Evolutionary conservation across 768 basidiomycete genomes (phyloP).

Genomic region (Amylocystis lapponica): DNA sequence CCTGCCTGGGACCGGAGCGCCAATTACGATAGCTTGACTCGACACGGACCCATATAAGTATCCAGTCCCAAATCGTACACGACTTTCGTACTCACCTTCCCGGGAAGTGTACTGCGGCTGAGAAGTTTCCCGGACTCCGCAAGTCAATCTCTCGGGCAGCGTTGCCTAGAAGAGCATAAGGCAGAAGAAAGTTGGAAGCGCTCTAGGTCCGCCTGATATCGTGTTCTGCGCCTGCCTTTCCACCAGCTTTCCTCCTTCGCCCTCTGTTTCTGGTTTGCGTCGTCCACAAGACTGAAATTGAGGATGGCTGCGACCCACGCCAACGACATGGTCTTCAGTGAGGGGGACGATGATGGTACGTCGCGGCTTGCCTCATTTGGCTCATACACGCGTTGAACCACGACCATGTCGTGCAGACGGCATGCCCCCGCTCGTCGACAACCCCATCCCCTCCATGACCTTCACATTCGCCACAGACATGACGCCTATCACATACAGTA

Average conservation of each 20-base stretch:
- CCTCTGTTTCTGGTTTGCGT: background rate
- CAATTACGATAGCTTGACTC: no score
- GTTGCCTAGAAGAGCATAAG: conserved; percentile 25
- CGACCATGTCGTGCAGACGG: conserved; percentile 20
- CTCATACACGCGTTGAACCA: conserved; percentile 10
- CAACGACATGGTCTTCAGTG: conserved; percentile 20
- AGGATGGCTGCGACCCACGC: conserved; percentile 19
- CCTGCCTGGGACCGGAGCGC: no score
- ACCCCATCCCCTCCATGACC: conserved; percentile 42
- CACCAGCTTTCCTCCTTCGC: conserved; percentile 6
- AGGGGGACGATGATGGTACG: conserved; percentile 34
- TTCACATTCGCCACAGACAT: conserved; percentile 63
- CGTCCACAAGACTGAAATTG: conserved; percentile 3
- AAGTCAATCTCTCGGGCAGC: conserved; percentile 1
- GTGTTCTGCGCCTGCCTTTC: conserved; percentile 10
- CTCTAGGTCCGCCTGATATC: conserved; percentile 19
- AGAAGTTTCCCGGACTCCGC: no score
- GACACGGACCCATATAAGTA: no score
- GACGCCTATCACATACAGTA: conserved; percentile 46
- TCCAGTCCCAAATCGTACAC: no score
- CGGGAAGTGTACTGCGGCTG: no score
- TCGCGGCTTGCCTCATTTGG: conserved; percentile 12
- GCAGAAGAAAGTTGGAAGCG: conserved; percentile 16
- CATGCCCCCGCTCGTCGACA: conserved; percentile 42
- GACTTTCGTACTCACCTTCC: no score